phyloP scores from a whole-genome alignment of 768 basidiomycete species.

The Suillus cothurnatus region DNA sequence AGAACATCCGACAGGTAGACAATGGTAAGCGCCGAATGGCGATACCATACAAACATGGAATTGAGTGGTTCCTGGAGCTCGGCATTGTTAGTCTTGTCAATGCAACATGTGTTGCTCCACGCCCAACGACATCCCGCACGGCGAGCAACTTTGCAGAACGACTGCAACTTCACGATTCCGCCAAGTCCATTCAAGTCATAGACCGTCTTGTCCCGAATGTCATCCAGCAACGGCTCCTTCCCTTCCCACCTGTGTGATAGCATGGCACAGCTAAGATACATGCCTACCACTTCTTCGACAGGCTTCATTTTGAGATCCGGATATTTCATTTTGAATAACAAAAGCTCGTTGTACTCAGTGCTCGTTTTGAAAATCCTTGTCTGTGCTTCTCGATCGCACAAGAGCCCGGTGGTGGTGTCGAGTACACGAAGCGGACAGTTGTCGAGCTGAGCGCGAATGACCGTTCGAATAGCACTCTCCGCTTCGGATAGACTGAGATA shows the following conservation, averaged over 20 bases:
- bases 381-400: background rate
- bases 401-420: background rate
- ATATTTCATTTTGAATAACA: background rate
- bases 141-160: background rate
- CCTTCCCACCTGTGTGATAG: conserved; percentile 8
- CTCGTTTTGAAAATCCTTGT: background rate
- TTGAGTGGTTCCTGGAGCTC: conserved; percentile 12
- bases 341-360: background rate
- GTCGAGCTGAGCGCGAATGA: background rate
- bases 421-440: background rate
- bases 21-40: background rate
- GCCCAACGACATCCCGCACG: background rate
- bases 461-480: background rate
- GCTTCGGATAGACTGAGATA: background rate
- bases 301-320: background rate
- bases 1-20: conserved; percentile 1
- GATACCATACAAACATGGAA: background rate
- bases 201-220: background rate
- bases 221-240: conserved; percentile 1
- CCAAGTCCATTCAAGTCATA: background rate
- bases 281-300: background rate
- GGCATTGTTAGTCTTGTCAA: conserved; percentile 17
- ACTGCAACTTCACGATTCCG: background rate
- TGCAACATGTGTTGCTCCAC: conserved; percentile 8
- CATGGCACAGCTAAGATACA: conserved; percentile 1